Evolutionary conservation across 78 protist species (phyloP), one percentile per base, ranked within the genome.

Genomic region (Dictyostelium brefeldianum): DNA sequence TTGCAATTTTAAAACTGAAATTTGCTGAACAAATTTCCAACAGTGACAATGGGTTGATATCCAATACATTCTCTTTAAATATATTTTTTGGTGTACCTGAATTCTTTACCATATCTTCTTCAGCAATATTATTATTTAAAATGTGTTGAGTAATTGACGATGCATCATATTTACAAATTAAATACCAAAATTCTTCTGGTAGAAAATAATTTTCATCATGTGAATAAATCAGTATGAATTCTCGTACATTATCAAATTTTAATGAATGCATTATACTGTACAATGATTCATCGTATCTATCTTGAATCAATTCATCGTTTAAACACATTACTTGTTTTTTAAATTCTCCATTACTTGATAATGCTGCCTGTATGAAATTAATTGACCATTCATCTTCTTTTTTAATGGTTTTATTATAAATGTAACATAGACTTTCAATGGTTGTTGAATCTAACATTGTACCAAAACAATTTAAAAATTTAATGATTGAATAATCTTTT

Each of bases 131-230:
- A 6, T 31, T 67, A 31, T 31, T 31, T 5, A 67, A 15, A 27
- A 67, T 67, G 31, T 67, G 41, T 31, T 67, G 75, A 15, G 75
- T 67, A 36, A 67, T 67, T 67, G 22, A 5, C 5, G 31, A 22
- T 4, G 75, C 75, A 31, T 67, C 75, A 31, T 67, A 67, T 67
- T 67, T 67, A 67, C 75, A 67, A 67, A 67, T 31, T 67, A 67
- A 36, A 67, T 67, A 67, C 75, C 75, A 67, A 31, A 67, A 67
- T 17, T 67, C 75, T 31, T 67, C n/a, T 3, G 48, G 25, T 31
- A 15, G 1, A 67, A 67, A 67, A 67, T 67, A 17, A 14, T 67
- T 67, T 25, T 67, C 22, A 17, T 67, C 48, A 10, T 41, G 18
- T 5, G 43, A 29, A 67, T 67, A 67, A 9, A 67, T 67, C 31